phyloP scores from a whole-genome alignment of 179 eudicot genomes.

The Carnegiea gigantea region DNA sequence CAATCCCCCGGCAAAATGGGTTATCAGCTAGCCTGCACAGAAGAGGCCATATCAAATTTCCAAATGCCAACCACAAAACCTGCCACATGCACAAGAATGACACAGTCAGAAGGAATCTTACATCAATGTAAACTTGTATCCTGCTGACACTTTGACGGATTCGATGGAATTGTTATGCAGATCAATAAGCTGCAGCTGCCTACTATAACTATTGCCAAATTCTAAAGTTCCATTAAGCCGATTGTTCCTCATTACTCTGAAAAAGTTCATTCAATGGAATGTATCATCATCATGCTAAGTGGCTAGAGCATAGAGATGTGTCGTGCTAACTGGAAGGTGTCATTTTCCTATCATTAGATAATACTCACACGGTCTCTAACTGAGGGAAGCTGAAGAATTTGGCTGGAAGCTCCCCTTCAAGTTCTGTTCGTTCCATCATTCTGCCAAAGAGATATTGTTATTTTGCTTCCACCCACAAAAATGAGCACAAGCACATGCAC shows the following conservation, averaged over 20 bases:
- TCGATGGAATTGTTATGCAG: constrained; percentile 51
- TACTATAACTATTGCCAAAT: constrained; percentile 37
- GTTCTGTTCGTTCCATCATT: constrained; percentile 44
- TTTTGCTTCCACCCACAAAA: neutral
- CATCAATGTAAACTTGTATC: constrained; percentile 30
- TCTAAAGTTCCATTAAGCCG: constrained; percentile 50
- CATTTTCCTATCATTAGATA: neutral
- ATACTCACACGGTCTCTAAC: constrained; percentile 56
- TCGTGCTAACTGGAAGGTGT: neutral
- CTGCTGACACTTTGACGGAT: constrained; percentile 12
- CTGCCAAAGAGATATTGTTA: constrained; percentile 29
- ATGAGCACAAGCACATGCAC: neutral
- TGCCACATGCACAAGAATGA: neutral
- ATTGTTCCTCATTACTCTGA: constrained; percentile 49
- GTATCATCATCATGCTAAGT: neutral
- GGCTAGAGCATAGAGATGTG: neutral
- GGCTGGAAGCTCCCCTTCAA: constrained; percentile 48
- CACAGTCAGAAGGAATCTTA: constrained; percentile 11
- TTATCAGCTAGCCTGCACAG: constrained; percentile 42
- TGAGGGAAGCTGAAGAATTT: constrained; percentile 48
- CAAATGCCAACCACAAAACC: neutral
- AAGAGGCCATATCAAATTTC: neutral
- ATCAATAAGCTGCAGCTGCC: constrained; percentile 44
- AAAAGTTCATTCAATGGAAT: constrained; percentile 5
- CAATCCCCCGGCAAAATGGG: constrained; percentile 32